Evolutionary conservation across 2,329 filamentous ascomycete species (phyloP).

Genomic region (Neofusicoccum parvum): DNA sequence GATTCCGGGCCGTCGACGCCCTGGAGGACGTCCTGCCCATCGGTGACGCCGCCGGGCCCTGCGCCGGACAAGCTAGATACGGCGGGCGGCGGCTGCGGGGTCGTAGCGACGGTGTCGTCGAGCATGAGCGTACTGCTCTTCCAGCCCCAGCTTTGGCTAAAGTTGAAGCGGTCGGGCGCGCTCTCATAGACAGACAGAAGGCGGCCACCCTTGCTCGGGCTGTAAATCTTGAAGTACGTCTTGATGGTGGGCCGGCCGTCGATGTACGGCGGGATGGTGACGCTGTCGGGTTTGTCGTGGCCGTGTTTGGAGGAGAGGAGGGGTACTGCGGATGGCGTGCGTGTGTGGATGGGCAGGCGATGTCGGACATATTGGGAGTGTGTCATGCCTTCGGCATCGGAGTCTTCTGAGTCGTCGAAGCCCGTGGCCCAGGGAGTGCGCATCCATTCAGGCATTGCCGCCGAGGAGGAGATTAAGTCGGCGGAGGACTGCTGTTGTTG

Average conservation of each 20-base stretch:
- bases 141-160: conserved; percentile 64
- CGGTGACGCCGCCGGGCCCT: conserved; percentile 20
- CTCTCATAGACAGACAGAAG: conserved; percentile 62
- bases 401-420: neutral
- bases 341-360: neutral
- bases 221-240: conserved; percentile 65
- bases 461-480: neutral
- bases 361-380: neutral
- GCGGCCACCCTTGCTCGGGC: conserved; percentile 59
- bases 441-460: conserved; percentile 11
- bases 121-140: conserved; percentile 62
- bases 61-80: conserved; percentile 36
- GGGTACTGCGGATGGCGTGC: neutral
- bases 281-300: conserved; percentile 21
- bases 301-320: neutral
- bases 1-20: neutral
- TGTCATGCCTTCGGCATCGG: neutral
- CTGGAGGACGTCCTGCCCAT: neutral
- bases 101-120: conserved; percentile 41
- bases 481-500: neutral
- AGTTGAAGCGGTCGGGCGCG: conserved; percentile 61
- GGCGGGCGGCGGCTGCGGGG: conserved; percentile 20
- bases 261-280: conserved; percentile 53
- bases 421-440: neutral
- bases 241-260: conserved; percentile 60